These are phyloP conservation scores for Viola pubescens DNA, from an alignment of 441 rosid genomes.

Conservation along the genomic window DNA sequence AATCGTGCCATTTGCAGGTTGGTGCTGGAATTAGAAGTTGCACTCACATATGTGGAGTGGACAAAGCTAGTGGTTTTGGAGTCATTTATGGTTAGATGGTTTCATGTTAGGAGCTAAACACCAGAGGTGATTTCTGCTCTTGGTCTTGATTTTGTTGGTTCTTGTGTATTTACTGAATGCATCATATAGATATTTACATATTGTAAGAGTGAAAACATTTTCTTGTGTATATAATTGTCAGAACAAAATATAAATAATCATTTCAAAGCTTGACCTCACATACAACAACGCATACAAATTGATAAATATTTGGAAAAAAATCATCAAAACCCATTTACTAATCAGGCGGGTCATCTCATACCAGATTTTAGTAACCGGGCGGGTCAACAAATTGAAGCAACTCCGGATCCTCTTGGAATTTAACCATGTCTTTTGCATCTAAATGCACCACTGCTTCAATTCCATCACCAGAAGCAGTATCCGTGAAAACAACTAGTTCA, in stretches of 20 bases:
- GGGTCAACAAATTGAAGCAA: constrained; percentile 5
- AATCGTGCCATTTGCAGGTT: neutral
- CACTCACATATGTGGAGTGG: neutral
- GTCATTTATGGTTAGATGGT: neutral
- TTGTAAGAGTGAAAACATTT: neutral
- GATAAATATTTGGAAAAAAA: too few relatives aligned
- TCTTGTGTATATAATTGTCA: neutral
- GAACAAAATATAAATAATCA: too few relatives aligned
- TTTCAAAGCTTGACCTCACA: too few relatives aligned
- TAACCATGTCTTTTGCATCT: constrained; percentile 17
- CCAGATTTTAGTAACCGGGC: neutral
- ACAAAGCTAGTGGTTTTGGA: neutral
- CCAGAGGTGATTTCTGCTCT: constrained; percentile 3
- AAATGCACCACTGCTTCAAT: constrained; percentile 29
- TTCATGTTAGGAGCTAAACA: neutral
- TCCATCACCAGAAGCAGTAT: constrained; percentile 22
- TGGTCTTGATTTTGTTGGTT: constrained; percentile 2
- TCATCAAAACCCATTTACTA: too few relatives aligned
- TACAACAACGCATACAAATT: too few relatives aligned
- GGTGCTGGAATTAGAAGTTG: neutral
- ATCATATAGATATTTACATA: neutral
- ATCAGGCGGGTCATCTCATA: too few relatives aligned
- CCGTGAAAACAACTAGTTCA: constrained; percentile 18
- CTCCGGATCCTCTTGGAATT: constrained; percentile 15
- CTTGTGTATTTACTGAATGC: constrained; percentile 6